phyloP scores from a whole-genome alignment of 208 protist genomes.

The Acanthamoeba divionensis region DNA sequence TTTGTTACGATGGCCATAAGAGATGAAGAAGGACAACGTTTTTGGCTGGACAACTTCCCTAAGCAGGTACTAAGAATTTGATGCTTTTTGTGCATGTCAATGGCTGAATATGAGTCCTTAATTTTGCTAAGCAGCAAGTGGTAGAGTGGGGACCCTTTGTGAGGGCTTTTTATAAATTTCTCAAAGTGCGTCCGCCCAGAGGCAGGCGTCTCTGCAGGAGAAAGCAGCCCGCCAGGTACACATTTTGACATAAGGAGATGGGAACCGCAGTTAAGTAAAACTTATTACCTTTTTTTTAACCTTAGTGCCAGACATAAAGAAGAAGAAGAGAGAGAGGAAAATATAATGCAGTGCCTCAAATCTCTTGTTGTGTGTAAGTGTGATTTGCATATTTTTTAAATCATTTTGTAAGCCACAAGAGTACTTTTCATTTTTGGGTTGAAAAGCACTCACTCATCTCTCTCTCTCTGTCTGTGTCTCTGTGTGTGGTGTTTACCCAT shows the following conservation, averaged over 20 bases:
- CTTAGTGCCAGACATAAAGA: neutral
- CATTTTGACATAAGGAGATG: neutral
- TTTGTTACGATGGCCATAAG: neutral
- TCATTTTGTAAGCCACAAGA: neutral
- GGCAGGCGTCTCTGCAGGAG: neutral
- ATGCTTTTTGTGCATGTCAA: neutral
- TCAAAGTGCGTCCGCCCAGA: neutral
- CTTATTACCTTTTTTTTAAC: neutral
- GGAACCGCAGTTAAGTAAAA: neutral
- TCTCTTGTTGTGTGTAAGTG: neutral
- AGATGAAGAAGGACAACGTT: conserved; percentile 38
- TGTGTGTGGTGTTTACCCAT: neutral
- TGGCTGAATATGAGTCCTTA: neutral
- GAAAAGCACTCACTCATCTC: neutral
- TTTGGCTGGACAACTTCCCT: conserved; percentile 44
- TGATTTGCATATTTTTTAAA: neutral
- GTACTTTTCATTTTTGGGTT: neutral
- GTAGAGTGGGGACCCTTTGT: conserved; percentile 33
- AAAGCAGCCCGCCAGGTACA: neutral
- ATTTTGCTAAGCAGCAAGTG: neutral
- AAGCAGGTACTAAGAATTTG: neutral
- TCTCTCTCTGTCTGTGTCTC: neutral
- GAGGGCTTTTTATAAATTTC: conserved; percentile 15
- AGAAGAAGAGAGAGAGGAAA: neutral
- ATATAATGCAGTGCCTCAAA: conserved; percentile 29